A percentile compares a stretch with the other conserved stretches of the same genome.
Conservation (phyloP, 176 grass and related monocot species). For the Avena insularis region DNA sequence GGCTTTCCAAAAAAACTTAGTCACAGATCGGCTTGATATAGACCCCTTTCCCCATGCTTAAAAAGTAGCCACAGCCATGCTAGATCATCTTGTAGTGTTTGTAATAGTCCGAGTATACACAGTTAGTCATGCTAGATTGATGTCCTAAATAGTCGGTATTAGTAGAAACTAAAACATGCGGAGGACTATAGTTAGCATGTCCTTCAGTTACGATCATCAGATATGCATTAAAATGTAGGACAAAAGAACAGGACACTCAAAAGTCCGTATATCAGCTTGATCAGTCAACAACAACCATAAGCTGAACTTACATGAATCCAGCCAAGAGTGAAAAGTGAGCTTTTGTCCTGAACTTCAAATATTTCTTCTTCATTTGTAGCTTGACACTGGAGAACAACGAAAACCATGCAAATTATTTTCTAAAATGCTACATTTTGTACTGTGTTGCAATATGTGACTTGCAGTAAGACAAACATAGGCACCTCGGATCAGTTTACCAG, state of each 20-base stretch:
- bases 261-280: constrained; percentile 2
- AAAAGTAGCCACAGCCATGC: constrained; percentile 25
- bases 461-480: constrained; percentile 7
- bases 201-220: neutral
- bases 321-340: constrained; percentile 91
- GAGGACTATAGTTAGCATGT: constrained; percentile 12
- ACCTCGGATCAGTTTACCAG: neutral
- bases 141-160: constrained; percentile 1
- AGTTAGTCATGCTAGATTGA: constrained; percentile 4
- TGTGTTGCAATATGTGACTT: constrained; percentile 6
- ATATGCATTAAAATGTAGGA: constrained; percentile 15
- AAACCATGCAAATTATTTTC: constrained; percentile 32
- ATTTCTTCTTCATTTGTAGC: constrained; percentile 99
- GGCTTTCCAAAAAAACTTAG: constrained; percentile 25
- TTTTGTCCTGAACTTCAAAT: constrained; percentile 98
- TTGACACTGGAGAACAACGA: constrained; percentile 73
- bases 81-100: neutral
- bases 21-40: neutral
- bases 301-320: constrained; percentile 96
- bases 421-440: constrained; percentile 12
- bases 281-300: constrained; percentile 25
- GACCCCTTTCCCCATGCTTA: neutral
- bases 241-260: constrained; percentile 25
- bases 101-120: neutral
- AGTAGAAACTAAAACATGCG: constrained; percentile 19